Evolutionary conservation across 805 yeast genomes (phyloP).

Genomic region (Scheffersomyces spartinae): DNA sequence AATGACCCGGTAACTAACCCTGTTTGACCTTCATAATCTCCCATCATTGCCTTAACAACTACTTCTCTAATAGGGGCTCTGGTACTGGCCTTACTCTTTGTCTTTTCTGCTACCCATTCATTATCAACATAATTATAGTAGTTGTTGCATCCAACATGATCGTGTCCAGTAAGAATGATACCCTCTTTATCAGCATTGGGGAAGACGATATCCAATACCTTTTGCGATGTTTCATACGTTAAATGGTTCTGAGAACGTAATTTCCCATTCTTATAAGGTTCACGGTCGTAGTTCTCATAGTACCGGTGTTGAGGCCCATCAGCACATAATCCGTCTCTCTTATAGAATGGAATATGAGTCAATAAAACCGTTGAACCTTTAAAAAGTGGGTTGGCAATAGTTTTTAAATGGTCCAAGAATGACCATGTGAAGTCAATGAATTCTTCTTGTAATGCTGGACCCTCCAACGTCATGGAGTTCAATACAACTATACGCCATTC

Average conservation of each 20-base stretch:
- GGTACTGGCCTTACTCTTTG: constrained; percentile 11
- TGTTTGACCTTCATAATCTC: constrained; percentile 83
- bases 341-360: constrained; percentile 86
- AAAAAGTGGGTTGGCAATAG: constrained; percentile 35
- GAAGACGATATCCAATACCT: constrained; percentile 63
- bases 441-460: constrained; percentile 74
- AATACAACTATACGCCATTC: constrained; percentile 88
- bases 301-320: constrained; percentile 65
- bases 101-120: constrained; percentile 51
- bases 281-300: constrained; percentile 40
- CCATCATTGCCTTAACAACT: constrained; percentile 92
- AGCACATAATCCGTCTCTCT: constrained; percentile 67
- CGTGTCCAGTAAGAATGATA: constrained; percentile 85
- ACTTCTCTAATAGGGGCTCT: constrained; percentile 50
- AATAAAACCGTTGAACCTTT: constrained; percentile 72
- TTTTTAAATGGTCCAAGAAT: constrained; percentile 51
- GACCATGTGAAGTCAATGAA: constrained; percentile 59
- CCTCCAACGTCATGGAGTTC: constrained; percentile 76
- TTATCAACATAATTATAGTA: constrained; percentile 37
- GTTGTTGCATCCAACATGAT: constrained; percentile 86
- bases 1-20: constrained; percentile 76
- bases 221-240: constrained; percentile 50
- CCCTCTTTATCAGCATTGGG: constrained; percentile 55
- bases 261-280: constrained; percentile 58
- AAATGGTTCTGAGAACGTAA: constrained; percentile 83